Conservation (phyloP, 371 early-diverging fungal species). For the Circinella umbellata region DNA sequence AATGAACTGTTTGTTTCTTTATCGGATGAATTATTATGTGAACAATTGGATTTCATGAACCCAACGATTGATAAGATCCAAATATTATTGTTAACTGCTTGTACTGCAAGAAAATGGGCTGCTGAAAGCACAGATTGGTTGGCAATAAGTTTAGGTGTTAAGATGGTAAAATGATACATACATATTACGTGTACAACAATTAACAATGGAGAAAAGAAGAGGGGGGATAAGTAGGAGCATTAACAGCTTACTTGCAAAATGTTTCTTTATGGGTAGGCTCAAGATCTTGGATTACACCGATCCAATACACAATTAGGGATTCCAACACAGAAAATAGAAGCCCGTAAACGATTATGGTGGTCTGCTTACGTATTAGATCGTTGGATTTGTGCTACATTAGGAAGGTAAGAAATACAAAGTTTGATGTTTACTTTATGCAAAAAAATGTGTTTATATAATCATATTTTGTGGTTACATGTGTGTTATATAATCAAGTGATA, state of each 20-base stretch:
- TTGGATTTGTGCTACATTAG: constrained; percentile 47
- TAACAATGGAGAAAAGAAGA: not conserved
- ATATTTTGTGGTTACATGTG: no score
- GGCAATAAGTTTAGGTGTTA: constrained; percentile 41
- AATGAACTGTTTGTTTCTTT: constrained; percentile 19
- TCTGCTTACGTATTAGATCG: constrained; percentile 48
- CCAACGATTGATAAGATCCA: constrained; percentile 41
- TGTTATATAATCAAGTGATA: no score
- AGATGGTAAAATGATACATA: constrained; percentile 31
- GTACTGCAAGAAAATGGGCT: constrained; percentile 34
- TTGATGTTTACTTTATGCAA: not conserved
- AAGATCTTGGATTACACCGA: constrained; percentile 48
- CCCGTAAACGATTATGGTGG: constrained; percentile 50
- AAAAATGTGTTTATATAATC: no score
- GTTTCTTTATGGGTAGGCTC: constrained; percentile 26
- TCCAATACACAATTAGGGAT: constrained; percentile 33
- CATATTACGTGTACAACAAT: not conserved
- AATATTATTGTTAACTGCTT: constrained; percentile 27
- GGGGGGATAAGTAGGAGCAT: not conserved
- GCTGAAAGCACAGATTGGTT: constrained; percentile 42
- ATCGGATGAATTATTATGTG: constrained; percentile 13
- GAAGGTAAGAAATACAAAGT: constrained; percentile 30
- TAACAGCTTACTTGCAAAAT: not conserved
- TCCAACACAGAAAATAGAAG: constrained; percentile 23
- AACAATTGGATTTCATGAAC: constrained; percentile 31